Percentiles rank a stretch among this genome's conserved stretches.
Conservation (phyloP, 164 flowering plant species). For the Protea cynaroides region DNA sequence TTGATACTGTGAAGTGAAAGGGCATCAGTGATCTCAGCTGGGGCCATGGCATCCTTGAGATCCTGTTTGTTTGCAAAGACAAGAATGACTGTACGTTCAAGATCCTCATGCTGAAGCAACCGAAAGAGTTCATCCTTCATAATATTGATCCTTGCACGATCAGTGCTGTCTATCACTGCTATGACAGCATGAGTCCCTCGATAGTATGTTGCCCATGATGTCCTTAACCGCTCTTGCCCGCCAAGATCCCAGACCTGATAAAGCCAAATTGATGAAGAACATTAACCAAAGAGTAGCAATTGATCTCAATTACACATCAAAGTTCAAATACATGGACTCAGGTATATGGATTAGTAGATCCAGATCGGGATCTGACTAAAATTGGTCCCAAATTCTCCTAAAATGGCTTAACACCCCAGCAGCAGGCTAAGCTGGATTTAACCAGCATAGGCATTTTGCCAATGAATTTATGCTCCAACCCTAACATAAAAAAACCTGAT, state of each 20-base stretch:
- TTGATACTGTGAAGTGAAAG: slow-evolving; percentile 91
- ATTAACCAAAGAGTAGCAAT: no score
- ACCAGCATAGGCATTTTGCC: no score
- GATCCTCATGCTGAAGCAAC: slow-evolving; percentile 78
- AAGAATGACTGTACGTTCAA: slow-evolving; percentile 63
- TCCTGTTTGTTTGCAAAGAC: slow-evolving; percentile 94
- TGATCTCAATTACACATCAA: no score
- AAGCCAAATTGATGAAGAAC: not conserved
- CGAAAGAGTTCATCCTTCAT: slow-evolving; percentile 93
- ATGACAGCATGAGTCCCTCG: slow-evolving; percentile 92
- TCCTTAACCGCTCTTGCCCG: slow-evolving; percentile 87
- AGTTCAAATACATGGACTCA: no score
- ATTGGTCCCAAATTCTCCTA: no score
- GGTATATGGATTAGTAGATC: no score
- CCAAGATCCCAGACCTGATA: slow-evolving; percentile 92
- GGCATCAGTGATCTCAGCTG: slow-evolving; percentile 86
- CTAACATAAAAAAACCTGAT: no score
- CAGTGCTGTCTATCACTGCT: slow-evolving; percentile 92
- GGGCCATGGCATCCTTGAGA: slow-evolving; percentile 86
- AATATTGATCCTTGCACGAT: slow-evolving; percentile 71
- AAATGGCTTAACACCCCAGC: no score
- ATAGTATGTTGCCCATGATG: slow-evolving; percentile 96
- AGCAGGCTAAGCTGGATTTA: no score
- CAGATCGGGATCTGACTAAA: no score
- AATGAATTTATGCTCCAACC: no score